phyloP scores from a whole-genome alignment of 164 flowering plant genomes.

The Hamamelis virginiana region DNA sequence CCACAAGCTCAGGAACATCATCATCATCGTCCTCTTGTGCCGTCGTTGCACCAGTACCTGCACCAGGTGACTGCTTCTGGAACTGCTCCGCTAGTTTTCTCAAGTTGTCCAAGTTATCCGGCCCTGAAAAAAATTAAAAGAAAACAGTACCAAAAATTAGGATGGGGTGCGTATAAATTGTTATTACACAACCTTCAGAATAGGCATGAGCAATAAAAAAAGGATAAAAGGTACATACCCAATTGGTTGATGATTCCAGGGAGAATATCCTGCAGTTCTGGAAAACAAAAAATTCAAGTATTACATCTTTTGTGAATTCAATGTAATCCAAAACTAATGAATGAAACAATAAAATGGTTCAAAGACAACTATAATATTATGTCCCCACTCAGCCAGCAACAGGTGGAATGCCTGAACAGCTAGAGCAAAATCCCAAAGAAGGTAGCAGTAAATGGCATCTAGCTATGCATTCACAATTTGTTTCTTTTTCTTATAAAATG shows the following conservation, averaged over 20 bases:
- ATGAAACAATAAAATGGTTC: too few species aligned
- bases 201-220: not conserved
- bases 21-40: slow-evolving; percentile 55
- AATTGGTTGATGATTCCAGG: slow-evolving; percentile 66
- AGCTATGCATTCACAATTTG: too few species aligned
- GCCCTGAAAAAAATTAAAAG: slow-evolving; percentile 32
- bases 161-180: too few species aligned
- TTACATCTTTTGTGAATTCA: not conserved
- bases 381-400: too few species aligned
- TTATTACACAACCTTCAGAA: not conserved
- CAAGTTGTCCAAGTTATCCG: slow-evolving; percentile 70
- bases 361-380: too few species aligned
- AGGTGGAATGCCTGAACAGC: too few species aligned
- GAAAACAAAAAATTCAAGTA: slow-evolving; percentile 4
- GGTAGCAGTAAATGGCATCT: not conserved
- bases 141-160: not conserved
- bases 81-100: slow-evolving; percentile 70
- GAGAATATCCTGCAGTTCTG: slow-evolving; percentile 61
- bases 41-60: slow-evolving; percentile 26
- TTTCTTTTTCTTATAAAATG: too few species aligned
- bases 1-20: slow-evolving; percentile 61
- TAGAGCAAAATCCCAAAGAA: too few species aligned
- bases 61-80: slow-evolving; percentile 54
- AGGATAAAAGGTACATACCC: slow-evolving; percentile 25
- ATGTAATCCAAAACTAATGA: not conserved